phyloP scores from a whole-genome alignment of 1,284 basidiomycete genomes.

The Marasmius tenuissimus region DNA sequence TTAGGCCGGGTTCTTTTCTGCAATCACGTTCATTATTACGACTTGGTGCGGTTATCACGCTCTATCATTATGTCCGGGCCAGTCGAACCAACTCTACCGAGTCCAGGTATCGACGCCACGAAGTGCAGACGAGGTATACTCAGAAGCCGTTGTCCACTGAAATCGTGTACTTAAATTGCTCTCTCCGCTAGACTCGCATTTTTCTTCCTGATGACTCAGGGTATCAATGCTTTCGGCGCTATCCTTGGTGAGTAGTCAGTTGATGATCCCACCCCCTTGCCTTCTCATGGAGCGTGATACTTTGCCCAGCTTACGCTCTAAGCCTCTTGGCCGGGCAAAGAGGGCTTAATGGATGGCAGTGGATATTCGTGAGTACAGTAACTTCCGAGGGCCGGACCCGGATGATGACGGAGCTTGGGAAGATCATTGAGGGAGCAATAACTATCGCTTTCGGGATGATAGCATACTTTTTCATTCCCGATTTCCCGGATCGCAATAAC shows the following conservation, averaged over 20 bases:
- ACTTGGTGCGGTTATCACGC: constrained; percentile 31
- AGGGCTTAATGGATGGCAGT: constrained; percentile 42
- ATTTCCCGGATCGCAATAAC: constrained; percentile 42
- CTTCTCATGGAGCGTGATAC: background rate
- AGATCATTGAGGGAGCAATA: constrained; percentile 42
- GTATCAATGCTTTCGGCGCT: constrained; percentile 37
- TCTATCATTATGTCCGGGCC: background rate
- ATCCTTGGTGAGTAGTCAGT: constrained; percentile 35
- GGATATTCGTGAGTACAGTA: constrained; percentile 40
- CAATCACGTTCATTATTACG: constrained; percentile 40
- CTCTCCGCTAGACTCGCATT: constrained; percentile 30
- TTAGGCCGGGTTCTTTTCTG: constrained; percentile 41
- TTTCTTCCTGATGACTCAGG: constrained; percentile 39
- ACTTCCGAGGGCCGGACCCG: background rate
- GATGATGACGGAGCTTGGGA: background rate
- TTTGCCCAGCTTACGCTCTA: constrained; percentile 8
- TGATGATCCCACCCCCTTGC: background rate
- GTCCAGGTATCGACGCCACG: constrained; percentile 43
- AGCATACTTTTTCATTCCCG: constrained; percentile 38
- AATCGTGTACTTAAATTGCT: background rate
- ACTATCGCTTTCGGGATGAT: constrained; percentile 36
- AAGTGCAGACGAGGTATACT: constrained; percentile 43
- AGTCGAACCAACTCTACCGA: background rate
- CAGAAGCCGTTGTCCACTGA: background rate
- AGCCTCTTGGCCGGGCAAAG: constrained; percentile 37